Percentiles rank a stretch among this genome's conserved stretches.
phyloP scores from a whole-genome alignment of 176 grass and related monocot species.

The Juncus inflexus region DNA sequence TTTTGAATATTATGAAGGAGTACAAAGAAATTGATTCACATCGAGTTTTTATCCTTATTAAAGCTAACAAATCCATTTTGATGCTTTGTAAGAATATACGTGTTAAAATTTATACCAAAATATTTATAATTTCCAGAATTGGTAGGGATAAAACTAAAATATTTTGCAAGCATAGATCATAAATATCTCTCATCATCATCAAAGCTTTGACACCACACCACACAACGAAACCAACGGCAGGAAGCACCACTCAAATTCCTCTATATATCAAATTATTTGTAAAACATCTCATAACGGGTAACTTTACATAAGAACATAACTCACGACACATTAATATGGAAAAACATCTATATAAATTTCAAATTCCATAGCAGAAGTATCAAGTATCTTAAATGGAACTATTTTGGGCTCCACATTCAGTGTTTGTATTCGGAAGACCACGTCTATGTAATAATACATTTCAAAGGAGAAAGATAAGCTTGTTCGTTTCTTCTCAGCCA shows the following conservation, averaged over 20 bases:
- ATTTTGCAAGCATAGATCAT: background rate
- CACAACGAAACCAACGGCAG: conserved; percentile 9
- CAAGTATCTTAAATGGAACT: background rate
- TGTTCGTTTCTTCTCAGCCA: conserved; percentile 7
- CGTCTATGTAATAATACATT: background rate
- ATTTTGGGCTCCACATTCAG: too few relatives aligned
- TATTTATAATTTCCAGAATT: too few relatives aligned
- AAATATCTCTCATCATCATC: background rate
- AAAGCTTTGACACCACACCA: background rate
- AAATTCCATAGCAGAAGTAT: background rate
- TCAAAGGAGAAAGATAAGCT: background rate
- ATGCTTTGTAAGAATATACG: too few relatives aligned
- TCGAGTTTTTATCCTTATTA: too few relatives aligned
- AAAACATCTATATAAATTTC: background rate
- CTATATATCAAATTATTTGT: too few relatives aligned
- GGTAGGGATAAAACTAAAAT: too few relatives aligned
- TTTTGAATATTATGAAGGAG: too few relatives aligned
- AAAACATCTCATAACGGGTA: background rate
- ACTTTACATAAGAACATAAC: too few relatives aligned
- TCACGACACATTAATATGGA: background rate
- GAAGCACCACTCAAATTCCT: too few relatives aligned
- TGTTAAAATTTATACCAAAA: too few relatives aligned
- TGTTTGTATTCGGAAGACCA: background rate
- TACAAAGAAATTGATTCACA: too few relatives aligned
- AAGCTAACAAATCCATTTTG: too few relatives aligned